Conservation (phyloP, 1,284 basidiomycete genomes). For the Mycena citricolor region DNA sequence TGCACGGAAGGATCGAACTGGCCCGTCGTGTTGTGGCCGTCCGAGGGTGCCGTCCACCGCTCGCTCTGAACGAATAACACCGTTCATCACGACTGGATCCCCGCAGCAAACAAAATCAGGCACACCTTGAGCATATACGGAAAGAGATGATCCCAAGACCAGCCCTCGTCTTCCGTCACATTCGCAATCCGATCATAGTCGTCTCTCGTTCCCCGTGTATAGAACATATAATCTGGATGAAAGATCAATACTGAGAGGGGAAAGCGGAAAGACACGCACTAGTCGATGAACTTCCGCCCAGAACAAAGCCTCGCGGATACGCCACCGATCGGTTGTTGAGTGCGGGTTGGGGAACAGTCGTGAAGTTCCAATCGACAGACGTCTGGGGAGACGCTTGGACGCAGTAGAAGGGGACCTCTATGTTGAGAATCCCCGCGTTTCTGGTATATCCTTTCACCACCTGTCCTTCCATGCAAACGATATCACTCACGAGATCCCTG, state of each 20-base stretch:
- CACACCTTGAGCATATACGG: conserved; percentile 23
- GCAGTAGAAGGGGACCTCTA: conserved; percentile 28
- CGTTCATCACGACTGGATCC: background rate
- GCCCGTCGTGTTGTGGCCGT: conserved; percentile 26
- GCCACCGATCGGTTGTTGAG: conserved; percentile 21
- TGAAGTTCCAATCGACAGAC: conserved; percentile 20
- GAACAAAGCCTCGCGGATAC: conserved; percentile 25
- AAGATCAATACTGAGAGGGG: background rate
- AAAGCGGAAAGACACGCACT: conserved; percentile 20
- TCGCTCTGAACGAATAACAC: conserved; percentile 7
- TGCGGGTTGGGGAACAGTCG: conserved; percentile 24
- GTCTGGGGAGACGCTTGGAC: conserved; percentile 18
- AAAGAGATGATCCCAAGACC: conserved; percentile 31
- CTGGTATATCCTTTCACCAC: conserved; percentile 16
- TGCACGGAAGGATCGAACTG: conserved; percentile 26
- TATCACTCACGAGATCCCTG: conserved; percentile 29
- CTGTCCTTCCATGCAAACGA: background rate
- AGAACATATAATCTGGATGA: conserved; percentile 27
- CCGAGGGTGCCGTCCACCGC: conserved; percentile 23
- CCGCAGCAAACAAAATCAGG: background rate
- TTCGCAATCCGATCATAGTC: conserved; percentile 31
- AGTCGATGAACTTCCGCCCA: conserved; percentile 28
- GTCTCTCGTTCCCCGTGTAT: conserved; percentile 31
- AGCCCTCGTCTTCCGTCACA: conserved; percentile 29
- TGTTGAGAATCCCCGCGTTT: conserved; percentile 28